Percentiles rank a stretch among this genome's conserved stretches.
Evolutionary conservation across 768 basidiomycete genomes (phyloP).

Genomic region (Auriscalpium orientale): DNA sequence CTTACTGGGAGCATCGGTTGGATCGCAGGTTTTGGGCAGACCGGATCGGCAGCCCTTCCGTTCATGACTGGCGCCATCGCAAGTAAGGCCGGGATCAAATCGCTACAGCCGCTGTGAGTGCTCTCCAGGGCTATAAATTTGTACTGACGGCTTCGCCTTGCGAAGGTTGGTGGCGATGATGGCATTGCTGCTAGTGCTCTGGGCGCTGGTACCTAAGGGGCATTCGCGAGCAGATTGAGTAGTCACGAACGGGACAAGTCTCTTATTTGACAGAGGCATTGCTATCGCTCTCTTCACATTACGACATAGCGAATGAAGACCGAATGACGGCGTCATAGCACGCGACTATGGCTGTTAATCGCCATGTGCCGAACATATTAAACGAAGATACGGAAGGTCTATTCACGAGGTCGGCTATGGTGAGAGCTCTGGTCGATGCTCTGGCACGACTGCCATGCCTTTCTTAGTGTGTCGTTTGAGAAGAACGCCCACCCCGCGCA

Average conservation of each 20-base stretch:
- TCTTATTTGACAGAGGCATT: neutral
- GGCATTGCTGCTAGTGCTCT: conserved; percentile 32
- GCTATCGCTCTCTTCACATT: no score
- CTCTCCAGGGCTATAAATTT: neutral
- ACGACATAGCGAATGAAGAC: no score
- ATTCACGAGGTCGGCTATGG: no score
- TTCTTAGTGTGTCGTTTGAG: conserved; percentile 46
- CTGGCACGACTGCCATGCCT: no score
- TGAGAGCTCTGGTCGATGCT: no score
- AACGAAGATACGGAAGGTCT: no score
- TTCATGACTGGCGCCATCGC: conserved; percentile 42
- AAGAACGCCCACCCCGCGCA: conserved; percentile 63
- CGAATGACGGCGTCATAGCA: no score
- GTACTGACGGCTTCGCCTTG: neutral
- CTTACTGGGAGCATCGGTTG: conserved; percentile 36
- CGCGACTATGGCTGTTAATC: no score
- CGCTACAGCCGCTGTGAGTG: conserved; percentile 41
- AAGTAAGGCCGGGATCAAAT: conserved; percentile 31
- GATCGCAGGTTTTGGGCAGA: conserved; percentile 43
- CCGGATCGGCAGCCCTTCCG: conserved; percentile 42
- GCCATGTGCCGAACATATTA: no score
- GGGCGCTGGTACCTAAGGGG: conserved; percentile 32
- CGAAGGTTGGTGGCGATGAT: conserved; percentile 32
- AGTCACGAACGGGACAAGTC: neutral
- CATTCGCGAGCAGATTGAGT: neutral